Evolutionary conservation across 495 filamentous ascomycete species (phyloP), one percentile per base, ranked within the genome.

Genomic region (Cladorrhinum samala): DNA sequence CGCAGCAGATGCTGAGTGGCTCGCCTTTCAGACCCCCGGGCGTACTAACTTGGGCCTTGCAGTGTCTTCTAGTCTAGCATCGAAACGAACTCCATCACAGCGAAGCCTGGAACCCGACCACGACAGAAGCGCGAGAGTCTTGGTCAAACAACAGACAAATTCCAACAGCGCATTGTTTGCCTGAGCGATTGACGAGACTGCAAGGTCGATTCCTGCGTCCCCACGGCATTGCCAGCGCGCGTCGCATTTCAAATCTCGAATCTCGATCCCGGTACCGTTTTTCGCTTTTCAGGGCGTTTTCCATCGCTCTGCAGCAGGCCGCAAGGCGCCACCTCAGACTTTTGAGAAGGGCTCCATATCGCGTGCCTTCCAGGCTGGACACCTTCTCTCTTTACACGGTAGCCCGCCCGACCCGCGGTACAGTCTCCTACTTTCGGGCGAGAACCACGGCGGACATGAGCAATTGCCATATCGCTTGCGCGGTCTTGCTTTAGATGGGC

Each of bases 41-140:
- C n/a, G n/a, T n/a, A n/a, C n/a, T n/a, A n/a, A n/a, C n/a, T n/a
- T n/a, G n/a, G n/a, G n/a, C n/a, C n/a, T n/a, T n/a, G n/a, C n/a
- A n/a, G n/a, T n/a, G n/a, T 45, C 24, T 45, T 17, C 20, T 4
- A 24, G 19, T 7, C 18, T 21, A 47, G n/a, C 23, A 33, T 47
- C 24, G 45, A 47, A 47, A 41, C 16, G 14, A n/a, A 25, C 45
- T 25, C 45, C 45, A 47, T 47, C 45, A 33, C 45, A 20, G 24
- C 45, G 45, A 47, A 47, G 30, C 45, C 17, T 23, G 45, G 45
- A 8, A 47, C 2, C 23, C 24, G 1, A 47, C 45, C 24, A 14
- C 45, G 45, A 47, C 25, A 16, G 24, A n/a, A 20, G 23, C 45
- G 18, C 21, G n/a, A 47, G 11, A 24, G 16, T 9, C 45, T n/a